Base-by-base conservation (phyloP, 1,139 yeast species). In the Sugiyamaella neomexicana region DNA sequence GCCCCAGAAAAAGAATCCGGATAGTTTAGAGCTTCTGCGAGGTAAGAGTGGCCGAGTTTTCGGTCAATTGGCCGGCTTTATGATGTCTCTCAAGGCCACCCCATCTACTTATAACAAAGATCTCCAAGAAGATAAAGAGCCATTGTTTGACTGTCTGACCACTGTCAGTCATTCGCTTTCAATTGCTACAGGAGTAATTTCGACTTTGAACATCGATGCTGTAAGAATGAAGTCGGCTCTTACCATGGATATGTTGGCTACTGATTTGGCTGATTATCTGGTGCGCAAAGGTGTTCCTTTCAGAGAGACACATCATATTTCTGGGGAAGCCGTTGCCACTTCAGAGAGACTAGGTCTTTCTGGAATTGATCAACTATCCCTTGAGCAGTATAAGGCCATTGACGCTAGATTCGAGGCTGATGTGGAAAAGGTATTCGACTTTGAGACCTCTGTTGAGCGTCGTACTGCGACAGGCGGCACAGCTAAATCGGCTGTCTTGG, bases 1-100 rank as follows among this genome's bases (percentile, higher is more conserved):
- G 99, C 99, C 99, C 25, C 99, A 95, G 73, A 93, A 93, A 83
- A 95, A 93, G 75, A 93, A 93, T 75, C 97, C 99, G 2, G 99
- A 93, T 70, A 88, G 97, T 39, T 78, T 93, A 63, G 99, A 93
- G 75, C 78, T 93, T 60, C 80, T 95, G 68, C 82, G 99, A 74
- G 99, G 99, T 56, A 93, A 93, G 75, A 85, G 95, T 16, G 99
- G 99, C 53, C 85, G 99, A 72, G 96, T 90, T 16, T 91, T 93
- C 68, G 99, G 99, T 69, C 85, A 89, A 40, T 77, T 95, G 60
- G 82, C 97, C 29, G 99, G 99, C 1, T 93, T 93, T 76, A 79
- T 93, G 80, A 93, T 93, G 97, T 83, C 96, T 13, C 78, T 89
- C 64, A 95, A 93, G 75, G 90, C 96, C 15, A 89, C 91, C 60